These are phyloP conservation scores for Starmerella ratchasimensis DNA, from an alignment of 805 yeast species.

Conservation along the genomic window DNA sequence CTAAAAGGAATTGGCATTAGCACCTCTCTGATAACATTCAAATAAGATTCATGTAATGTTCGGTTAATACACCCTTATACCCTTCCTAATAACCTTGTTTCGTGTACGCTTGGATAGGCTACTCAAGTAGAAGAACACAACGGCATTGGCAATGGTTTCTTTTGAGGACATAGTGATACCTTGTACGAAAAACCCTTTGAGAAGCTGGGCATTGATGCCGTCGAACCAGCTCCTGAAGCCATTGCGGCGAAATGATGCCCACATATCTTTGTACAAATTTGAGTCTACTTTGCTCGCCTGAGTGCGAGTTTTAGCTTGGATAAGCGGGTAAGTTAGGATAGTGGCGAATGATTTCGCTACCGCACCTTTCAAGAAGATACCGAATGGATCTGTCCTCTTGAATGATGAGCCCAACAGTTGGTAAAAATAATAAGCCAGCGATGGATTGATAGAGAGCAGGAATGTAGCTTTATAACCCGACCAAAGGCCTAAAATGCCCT, in stretches of 20 bases:
- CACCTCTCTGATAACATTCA: too few relatives aligned
- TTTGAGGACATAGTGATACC: conserved; percentile 28
- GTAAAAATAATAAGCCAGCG: conserved; percentile 27
- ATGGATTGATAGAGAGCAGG: conserved; percentile 24
- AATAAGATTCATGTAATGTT: too few relatives aligned
- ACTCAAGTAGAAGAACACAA: conserved; percentile 9
- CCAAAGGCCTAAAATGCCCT: conserved; percentile 27
- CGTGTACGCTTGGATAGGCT: not conserved
- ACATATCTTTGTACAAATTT: conserved; percentile 14
- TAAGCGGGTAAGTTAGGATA: conserved; percentile 60
- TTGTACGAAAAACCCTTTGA: conserved; percentile 26
- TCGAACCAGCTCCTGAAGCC: conserved; percentile 71
- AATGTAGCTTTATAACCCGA: conserved; percentile 25
- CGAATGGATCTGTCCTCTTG: conserved; percentile 24
- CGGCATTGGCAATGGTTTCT: conserved; percentile 25
- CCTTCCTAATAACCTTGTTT: not conserved
- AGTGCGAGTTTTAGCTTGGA: conserved; percentile 56
- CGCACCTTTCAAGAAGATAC: conserved; percentile 55
- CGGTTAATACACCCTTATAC: too few relatives aligned
- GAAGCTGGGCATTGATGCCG: conserved; percentile 35
- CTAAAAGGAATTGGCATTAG: too few relatives aligned
- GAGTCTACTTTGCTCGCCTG: conserved; percentile 31
- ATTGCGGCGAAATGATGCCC: conserved; percentile 46
- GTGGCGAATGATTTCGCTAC: conserved; percentile 55
- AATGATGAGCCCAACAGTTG: conserved; percentile 21